A percentile compares a stretch with the other conserved stretches of the same genome.
Conservation (phyloP, 768 basidiomycete species). For the Suillus subluteus region DNA sequence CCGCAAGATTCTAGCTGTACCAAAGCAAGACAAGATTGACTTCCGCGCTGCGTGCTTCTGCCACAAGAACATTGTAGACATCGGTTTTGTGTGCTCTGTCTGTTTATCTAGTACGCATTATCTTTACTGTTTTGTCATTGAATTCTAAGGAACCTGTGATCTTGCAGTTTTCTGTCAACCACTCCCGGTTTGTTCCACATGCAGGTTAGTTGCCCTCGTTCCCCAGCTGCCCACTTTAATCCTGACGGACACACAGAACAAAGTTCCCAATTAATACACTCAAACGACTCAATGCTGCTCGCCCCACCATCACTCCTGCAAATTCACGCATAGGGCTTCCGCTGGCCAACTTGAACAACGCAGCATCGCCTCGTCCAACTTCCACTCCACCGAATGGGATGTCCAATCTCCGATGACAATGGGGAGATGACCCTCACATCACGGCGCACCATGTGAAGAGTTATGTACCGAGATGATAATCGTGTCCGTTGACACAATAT, state of each 20-base stretch:
- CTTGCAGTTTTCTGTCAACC: slow-evolving; percentile 89
- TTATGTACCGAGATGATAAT: neutral
- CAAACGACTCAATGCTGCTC: slow-evolving; percentile 73
- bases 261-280: slow-evolving; percentile 95
- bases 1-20: slow-evolving; percentile 77
- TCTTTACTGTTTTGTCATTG: slow-evolving; percentile 14
- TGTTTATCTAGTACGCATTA: slow-evolving; percentile 85
- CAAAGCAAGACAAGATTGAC: slow-evolving; percentile 94
- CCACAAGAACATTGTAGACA: slow-evolving; percentile 94
- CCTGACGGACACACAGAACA: slow-evolving; percentile 53
- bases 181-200: slow-evolving; percentile 91
- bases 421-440: neutral
- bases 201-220: slow-evolving; percentile 62
- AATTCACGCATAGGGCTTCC: slow-evolving; percentile 35
- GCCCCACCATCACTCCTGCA: slow-evolving; percentile 41
- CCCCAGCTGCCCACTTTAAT: slow-evolving; percentile 9
- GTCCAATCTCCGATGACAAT: slow-evolving; percentile 18
- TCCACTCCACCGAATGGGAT: slow-evolving; percentile 23
- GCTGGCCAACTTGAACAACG: slow-evolving; percentile 38
- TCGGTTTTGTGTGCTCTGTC: slow-evolving; percentile 98
- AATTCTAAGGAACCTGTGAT: slow-evolving; percentile 7
- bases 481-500: neutral
- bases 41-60: slow-evolving; percentile 99
- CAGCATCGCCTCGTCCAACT: slow-evolving; percentile 27
- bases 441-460: neutral